Evolutionary conservation across 2,329 filamentous ascomycete species (phyloP).

Genomic region (Xylariaceae sp.): DNA sequence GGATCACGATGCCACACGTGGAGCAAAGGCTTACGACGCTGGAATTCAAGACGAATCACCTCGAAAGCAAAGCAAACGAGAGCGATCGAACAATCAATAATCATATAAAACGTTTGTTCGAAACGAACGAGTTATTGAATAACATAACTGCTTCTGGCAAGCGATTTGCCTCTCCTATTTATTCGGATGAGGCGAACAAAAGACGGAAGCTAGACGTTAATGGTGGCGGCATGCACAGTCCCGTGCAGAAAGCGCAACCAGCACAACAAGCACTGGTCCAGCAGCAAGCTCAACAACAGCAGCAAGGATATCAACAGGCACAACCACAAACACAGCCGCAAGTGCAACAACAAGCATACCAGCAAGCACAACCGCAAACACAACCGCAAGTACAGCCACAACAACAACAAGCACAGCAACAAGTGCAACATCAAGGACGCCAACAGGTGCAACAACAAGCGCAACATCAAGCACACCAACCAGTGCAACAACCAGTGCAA

Average conservation of each 20-base stretch:
- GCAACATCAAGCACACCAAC: too few relatives aligned
- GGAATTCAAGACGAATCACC: not conserved
- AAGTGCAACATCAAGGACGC: too few relatives aligned
- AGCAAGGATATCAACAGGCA: not conserved
- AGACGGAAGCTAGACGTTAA: slow-evolving; percentile 17
- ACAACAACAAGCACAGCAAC: too few relatives aligned
- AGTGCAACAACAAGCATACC: not conserved
- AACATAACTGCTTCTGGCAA: slow-evolving; percentile 6
- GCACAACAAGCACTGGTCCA: not conserved
- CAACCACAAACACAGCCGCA: not conserved
- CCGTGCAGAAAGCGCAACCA: not conserved
- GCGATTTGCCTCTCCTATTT: slow-evolving; percentile 10
- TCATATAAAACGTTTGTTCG: not conserved
- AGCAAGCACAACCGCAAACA: too few relatives aligned
- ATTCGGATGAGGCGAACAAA: slow-evolving; percentile 12
- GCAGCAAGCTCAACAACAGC: not conserved
- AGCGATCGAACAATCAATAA: not conserved
- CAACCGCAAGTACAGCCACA: too few relatives aligned
- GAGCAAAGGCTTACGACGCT: slow-evolving; percentile 13
- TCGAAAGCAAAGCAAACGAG: slow-evolving; percentile 4
- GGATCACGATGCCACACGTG: slow-evolving; percentile 26
- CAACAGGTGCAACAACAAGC: too few relatives aligned
- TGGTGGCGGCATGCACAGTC: slow-evolving; percentile 16
- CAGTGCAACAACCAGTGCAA: too few relatives aligned
- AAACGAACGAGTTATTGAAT: not conserved